Evolutionary conservation across 2,329 filamentous ascomycete species (phyloP).

Genomic region (Clarireedia homoeocarpa): DNA sequence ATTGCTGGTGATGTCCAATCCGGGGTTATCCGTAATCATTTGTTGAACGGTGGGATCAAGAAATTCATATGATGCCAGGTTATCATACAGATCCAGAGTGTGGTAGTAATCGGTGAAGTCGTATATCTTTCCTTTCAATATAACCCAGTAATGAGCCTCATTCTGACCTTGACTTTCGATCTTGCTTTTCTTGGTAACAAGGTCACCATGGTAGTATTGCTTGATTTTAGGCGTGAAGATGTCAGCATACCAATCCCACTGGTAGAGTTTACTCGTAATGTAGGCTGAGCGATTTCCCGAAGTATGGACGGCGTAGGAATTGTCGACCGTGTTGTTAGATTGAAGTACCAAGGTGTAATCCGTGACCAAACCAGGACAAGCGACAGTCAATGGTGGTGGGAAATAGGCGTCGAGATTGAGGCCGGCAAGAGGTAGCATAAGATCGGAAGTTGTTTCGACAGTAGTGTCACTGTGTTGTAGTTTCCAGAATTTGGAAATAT

Average conservation of each 20-base stretch:
- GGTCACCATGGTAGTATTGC: slow-evolving; percentile 77
- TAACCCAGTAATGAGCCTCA: slow-evolving; percentile 68
- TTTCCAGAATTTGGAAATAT: slow-evolving; percentile 83
- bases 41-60: slow-evolving; percentile 60
- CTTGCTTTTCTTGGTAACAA: slow-evolving; percentile 59
- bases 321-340: slow-evolving; percentile 55
- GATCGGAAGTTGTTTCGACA: slow-evolving; percentile 49
- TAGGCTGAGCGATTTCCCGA: slow-evolving; percentile 58
- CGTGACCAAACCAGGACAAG: slow-evolving; percentile 67
- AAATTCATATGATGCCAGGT: slow-evolving; percentile 54
- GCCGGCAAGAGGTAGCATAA: slow-evolving; percentile 75
- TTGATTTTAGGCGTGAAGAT: slow-evolving; percentile 72
- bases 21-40: slow-evolving; percentile 66
- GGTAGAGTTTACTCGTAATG: slow-evolving; percentile 47
- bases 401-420: slow-evolving; percentile 81
- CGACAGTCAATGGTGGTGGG: slow-evolving; percentile 62
- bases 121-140: slow-evolving; percentile 68
- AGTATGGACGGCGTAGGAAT: slow-evolving; percentile 51
- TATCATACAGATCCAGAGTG: slow-evolving; percentile 53
- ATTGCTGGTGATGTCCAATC: slow-evolving; percentile 64
- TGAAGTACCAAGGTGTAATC: slow-evolving; percentile 47
- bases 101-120: slow-evolving; percentile 90
- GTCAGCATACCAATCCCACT: slow-evolving; percentile 68
- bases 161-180: slow-evolving; percentile 60
- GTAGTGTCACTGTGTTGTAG: slow-evolving; percentile 70